Evolutionary conservation across 2,329 filamentous ascomycete genomes (phyloP).

Genomic region (Ambrosiella xylebori): DNA sequence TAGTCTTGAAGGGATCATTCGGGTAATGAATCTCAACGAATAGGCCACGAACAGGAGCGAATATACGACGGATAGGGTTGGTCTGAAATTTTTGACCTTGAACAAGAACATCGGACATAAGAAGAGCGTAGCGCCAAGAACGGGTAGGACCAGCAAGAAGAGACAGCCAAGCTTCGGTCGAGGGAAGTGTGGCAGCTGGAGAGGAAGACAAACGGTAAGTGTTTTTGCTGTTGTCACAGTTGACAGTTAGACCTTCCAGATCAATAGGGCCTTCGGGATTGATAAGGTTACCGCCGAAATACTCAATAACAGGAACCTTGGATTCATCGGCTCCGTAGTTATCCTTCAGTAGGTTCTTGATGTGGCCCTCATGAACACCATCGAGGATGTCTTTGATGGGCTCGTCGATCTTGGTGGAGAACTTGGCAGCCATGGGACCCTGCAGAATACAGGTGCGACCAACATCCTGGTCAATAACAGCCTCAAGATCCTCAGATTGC

Average conservation of each 20-base stretch:
- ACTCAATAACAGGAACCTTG: slow-evolving; percentile 72
- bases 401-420: slow-evolving; percentile 78
- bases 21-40: slow-evolving; percentile 76
- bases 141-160: slow-evolving; percentile 71
- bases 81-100: slow-evolving; percentile 95
- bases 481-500: slow-evolving; percentile 96
- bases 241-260: slow-evolving; percentile 71
- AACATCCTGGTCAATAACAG: slow-evolving; percentile 90
- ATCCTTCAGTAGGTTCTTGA: slow-evolving; percentile 60
- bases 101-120: slow-evolving; percentile 82
- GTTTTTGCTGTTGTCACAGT: slow-evolving; percentile 59
- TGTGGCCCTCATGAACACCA: slow-evolving; percentile 75
- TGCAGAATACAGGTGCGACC: slow-evolving; percentile 92
- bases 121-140: slow-evolving; percentile 89
- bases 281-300: slow-evolving; percentile 80
- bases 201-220: slow-evolving; percentile 69
- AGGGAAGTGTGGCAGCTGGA: slow-evolving; percentile 56
- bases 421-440: slow-evolving; percentile 81
- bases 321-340: slow-evolving; percentile 58
- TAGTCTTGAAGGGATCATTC: slow-evolving; percentile 65
- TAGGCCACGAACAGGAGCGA: slow-evolving; percentile 70
- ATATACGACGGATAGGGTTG: slow-evolving; percentile 85
- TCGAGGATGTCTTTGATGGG: slow-evolving; percentile 91
- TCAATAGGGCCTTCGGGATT: slow-evolving; percentile 54
- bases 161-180: slow-evolving; percentile 68